Percentiles rank a stretch among this genome's conserved stretches.
Conservation (phyloP, 306 rosid genomes). For the Benincasa hispida region DNA sequence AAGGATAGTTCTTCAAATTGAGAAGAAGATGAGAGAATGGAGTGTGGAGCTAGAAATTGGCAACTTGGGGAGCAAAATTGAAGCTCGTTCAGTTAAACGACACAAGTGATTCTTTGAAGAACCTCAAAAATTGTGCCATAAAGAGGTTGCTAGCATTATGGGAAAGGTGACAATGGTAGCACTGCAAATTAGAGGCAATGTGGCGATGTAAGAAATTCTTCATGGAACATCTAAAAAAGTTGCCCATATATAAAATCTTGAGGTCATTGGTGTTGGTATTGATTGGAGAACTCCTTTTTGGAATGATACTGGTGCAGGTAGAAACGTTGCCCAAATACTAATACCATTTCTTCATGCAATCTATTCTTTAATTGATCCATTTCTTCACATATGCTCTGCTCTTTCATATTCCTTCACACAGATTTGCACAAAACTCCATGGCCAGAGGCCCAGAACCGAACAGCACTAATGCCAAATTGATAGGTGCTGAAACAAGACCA, state of each 20-base stretch:
- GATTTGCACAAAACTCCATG: too few relatives aligned
- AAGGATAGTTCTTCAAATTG: neutral
- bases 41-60: neutral
- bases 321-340: too few relatives aligned
- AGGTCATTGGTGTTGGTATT: neutral
- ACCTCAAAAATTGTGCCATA: neutral
- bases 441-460: too few relatives aligned
- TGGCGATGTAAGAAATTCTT: neutral
- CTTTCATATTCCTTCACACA: too few relatives aligned
- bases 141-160: neutral
- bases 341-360: too few relatives aligned
- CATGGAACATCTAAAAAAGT: neutral
- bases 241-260: neutral
- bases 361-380: too few relatives aligned
- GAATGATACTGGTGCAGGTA: neutral
- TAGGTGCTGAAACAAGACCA: too few relatives aligned
- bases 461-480: too few relatives aligned
- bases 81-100: neutral
- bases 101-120: neutral
- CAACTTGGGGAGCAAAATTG: neutral
- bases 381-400: too few relatives aligned
- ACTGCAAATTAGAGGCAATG: neutral
- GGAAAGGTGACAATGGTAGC: neutral
- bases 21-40: neutral
- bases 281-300: neutral